Conservation (phyloP, 768 basidiomycete species). For the Suillus bovinus region DNA sequence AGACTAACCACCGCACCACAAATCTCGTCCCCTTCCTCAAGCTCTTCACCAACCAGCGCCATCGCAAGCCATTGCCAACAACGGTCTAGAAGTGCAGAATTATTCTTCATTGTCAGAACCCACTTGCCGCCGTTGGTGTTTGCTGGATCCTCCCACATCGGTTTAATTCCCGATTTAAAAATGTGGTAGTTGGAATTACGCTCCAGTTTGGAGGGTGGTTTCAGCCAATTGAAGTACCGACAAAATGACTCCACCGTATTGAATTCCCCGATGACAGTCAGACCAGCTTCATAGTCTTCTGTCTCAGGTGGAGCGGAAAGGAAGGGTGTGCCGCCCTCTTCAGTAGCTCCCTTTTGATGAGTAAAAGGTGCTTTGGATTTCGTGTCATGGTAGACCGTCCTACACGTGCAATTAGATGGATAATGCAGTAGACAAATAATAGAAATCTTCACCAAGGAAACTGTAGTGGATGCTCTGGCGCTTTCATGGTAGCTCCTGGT, state of each 20-base stretch:
- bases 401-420: slow-evolving; percentile 28
- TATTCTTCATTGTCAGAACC: slow-evolving; percentile 91
- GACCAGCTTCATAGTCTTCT: slow-evolving; percentile 79
- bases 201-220: slow-evolving; percentile 85
- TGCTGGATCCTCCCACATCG: slow-evolving; percentile 96
- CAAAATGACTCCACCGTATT: slow-evolving; percentile 89
- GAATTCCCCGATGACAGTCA: slow-evolving; percentile 87
- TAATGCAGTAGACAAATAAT: slow-evolving; percentile 21
- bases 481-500: slow-evolving; percentile 65
- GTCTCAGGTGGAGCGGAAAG: slow-evolving; percentile 56
- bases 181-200: slow-evolving; percentile 93
- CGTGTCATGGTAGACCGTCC: slow-evolving; percentile 90
- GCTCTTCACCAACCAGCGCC: slow-evolving; percentile 83
- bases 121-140: slow-evolving; percentile 94
- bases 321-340: slow-evolving; percentile 35
- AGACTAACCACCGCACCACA: slow-evolving; percentile 88
- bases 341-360: slow-evolving; percentile 35
- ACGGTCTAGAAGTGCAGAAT: slow-evolving; percentile 74
- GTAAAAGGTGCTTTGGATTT: slow-evolving; percentile 71
- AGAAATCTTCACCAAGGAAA: slow-evolving; percentile 62
- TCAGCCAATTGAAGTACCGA: slow-evolving; percentile 92
- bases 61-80: slow-evolving; percentile 92
- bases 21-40: slow-evolving; percentile 69
- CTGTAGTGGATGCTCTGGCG: slow-evolving; percentile 82
- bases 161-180: slow-evolving; percentile 92